Conservation (phyloP, 2,329 filamentous ascomycete species). For the Diaporthe eres region DNA sequence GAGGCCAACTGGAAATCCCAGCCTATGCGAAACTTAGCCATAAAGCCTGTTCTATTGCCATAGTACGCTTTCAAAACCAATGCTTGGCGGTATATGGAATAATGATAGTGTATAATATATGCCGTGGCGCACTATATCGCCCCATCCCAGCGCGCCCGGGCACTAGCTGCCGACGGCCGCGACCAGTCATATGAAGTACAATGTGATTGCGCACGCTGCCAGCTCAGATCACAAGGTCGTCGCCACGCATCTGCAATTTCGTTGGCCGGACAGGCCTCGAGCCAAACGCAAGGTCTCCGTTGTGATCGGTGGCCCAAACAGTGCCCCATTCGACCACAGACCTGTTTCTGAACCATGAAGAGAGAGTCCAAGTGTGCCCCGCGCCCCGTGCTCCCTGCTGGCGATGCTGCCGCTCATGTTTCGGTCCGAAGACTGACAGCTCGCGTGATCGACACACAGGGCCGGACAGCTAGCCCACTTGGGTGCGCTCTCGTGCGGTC, state of each 20-base stretch:
- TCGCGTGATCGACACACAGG: slow-evolving; percentile 20
- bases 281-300: background rate
- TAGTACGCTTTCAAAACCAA: background rate
- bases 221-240: slow-evolving; percentile 19
- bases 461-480: slow-evolving; percentile 21
- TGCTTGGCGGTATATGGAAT: background rate
- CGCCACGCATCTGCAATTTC: slow-evolving; percentile 15
- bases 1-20: background rate
- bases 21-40: slow-evolving; percentile 21
- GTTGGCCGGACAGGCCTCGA: background rate
- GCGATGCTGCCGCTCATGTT: slow-evolving; percentile 16
- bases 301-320: slow-evolving; percentile 5
- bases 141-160: slow-evolving; percentile 6
- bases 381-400: background rate
- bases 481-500: background rate
- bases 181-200: slow-evolving; percentile 12
- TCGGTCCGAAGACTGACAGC: slow-evolving; percentile 30
- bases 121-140: slow-evolving; percentile 10
- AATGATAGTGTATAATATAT: background rate
- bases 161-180: slow-evolving; percentile 29
- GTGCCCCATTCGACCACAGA: background rate
- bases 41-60: background rate
- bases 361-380: background rate
- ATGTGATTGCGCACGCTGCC: background rate
- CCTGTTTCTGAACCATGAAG: background rate